Evolutionary conservation across 2,329 filamentous ascomycete species (phyloP).

Genomic region (Venturia asperata): DNA sequence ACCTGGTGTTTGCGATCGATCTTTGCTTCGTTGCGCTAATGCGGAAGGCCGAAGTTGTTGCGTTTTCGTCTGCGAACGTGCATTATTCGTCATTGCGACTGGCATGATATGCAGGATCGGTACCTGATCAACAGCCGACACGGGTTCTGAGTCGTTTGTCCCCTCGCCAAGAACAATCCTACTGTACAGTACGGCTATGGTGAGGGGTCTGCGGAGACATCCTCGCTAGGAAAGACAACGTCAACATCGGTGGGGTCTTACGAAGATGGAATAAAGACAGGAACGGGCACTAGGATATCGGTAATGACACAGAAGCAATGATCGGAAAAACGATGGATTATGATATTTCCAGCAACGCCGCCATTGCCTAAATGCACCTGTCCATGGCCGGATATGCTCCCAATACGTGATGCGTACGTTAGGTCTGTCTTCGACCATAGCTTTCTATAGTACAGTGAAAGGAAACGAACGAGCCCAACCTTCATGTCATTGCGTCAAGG

Average conservation of each 20-base stretch:
- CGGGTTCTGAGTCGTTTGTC: too few species aligned
- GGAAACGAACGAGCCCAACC: background rate
- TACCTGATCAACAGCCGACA: too few species aligned
- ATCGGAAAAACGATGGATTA: background rate
- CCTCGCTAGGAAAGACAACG: background rate
- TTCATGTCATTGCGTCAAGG: slow-evolving; percentile 15
- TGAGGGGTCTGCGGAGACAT: background rate
- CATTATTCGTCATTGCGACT: too few species aligned
- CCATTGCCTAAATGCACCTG: background rate
- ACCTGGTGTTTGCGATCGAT: too few species aligned
- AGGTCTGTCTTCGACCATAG: background rate
- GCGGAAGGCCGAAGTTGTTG: background rate
- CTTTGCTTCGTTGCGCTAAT: too few species aligned
- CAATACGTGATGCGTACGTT: background rate
- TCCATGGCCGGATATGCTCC: slow-evolving; percentile 1
- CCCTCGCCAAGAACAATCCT: background rate
- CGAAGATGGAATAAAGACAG: background rate
- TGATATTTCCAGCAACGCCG: background rate
- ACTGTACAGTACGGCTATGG: background rate
- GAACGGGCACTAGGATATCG: background rate
- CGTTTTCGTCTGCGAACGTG: too few species aligned
- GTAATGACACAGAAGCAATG: background rate
- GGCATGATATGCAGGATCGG: too few species aligned
- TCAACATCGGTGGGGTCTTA: background rate
- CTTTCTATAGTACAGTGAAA: background rate